Percentiles rank a stretch among this genome's conserved stretches.
These are phyloP conservation scores for Castanopsis chinensis DNA, from an alignment of 306 rosid species.

Conservation along the genomic window DNA sequence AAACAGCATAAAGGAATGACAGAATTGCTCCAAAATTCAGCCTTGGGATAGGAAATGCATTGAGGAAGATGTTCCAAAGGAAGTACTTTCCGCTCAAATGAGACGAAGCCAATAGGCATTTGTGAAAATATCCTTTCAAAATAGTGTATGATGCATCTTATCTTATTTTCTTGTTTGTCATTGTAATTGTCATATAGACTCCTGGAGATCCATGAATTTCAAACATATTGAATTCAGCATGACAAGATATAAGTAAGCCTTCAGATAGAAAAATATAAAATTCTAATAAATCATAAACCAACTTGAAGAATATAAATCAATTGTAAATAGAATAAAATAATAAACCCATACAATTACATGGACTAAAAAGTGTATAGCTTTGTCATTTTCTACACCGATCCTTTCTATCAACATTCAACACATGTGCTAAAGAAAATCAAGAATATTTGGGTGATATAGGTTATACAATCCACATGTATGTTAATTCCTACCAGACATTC, in stretches of 20 bases:
- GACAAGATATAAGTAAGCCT: background rate
- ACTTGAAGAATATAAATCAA: background rate
- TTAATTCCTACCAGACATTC: background rate
- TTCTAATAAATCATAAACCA: background rate
- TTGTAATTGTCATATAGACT: slow-evolving; percentile 53
- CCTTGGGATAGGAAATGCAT: slow-evolving; percentile 56
- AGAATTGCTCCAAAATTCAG: slow-evolving; percentile 70
- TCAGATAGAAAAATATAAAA: background rate
- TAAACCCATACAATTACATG: background rate
- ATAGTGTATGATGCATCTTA: slow-evolving; percentile 77
- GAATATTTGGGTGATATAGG: background rate
- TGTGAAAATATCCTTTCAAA: slow-evolving; percentile 68
- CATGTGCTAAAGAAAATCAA: background rate
- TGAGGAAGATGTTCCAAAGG: slow-evolving; percentile 37
- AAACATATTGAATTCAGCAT: background rate
- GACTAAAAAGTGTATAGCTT: background rate
- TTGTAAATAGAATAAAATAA: background rate
- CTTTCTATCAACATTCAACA: background rate
- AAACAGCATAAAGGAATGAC: slow-evolving; percentile 62
- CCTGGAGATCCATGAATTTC: slow-evolving; percentile 48
- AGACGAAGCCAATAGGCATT: slow-evolving; percentile 68
- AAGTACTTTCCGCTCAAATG: slow-evolving; percentile 91
- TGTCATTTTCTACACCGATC: background rate
- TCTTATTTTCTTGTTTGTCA: slow-evolving; percentile 71
- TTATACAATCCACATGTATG: background rate